Conservation (phyloP, 441 rosid species). For the Populus tomentosa region DNA sequence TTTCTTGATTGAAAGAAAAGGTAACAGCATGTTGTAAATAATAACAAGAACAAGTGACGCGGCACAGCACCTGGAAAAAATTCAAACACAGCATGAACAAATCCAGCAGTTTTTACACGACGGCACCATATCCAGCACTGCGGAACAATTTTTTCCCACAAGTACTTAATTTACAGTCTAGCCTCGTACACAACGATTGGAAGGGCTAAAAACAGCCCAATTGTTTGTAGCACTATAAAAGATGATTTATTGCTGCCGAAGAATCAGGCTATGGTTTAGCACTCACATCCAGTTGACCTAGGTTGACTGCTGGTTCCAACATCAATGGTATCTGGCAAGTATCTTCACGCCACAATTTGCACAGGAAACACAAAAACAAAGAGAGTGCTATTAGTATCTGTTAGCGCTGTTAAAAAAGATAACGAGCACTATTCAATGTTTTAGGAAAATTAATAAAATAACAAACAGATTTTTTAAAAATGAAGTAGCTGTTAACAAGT, state of each 20-base stretch:
- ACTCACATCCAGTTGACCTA: constrained; percentile 27
- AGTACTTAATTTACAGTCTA: constrained; percentile 33
- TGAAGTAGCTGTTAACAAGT: background rate
- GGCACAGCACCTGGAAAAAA: background rate
- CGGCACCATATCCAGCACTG: constrained; percentile 12
- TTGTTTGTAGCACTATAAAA: no score
- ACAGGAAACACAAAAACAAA: background rate
- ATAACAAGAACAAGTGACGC: background rate
- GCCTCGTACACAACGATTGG: constrained; percentile 19
- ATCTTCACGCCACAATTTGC: constrained; percentile 32
- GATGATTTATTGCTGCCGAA: no score
- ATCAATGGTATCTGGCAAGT: constrained; percentile 89
- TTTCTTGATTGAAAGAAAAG: background rate
- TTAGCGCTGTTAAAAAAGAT: no score
- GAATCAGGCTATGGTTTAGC: no score
- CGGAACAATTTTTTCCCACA: constrained; percentile 23
- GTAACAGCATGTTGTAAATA: background rate
- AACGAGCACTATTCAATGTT: no score
- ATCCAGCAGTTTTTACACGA: constrained; percentile 7
- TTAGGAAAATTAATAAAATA: no score
- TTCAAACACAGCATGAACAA: constrained; percentile 11
- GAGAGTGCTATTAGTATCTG: no score
- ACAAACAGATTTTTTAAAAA: no score
- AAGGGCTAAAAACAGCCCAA: no score
- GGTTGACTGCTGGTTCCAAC: constrained; percentile 67